phyloP scores from a whole-genome alignment of 208 protist genomes.

The Novymonas esmeraldas region DNA sequence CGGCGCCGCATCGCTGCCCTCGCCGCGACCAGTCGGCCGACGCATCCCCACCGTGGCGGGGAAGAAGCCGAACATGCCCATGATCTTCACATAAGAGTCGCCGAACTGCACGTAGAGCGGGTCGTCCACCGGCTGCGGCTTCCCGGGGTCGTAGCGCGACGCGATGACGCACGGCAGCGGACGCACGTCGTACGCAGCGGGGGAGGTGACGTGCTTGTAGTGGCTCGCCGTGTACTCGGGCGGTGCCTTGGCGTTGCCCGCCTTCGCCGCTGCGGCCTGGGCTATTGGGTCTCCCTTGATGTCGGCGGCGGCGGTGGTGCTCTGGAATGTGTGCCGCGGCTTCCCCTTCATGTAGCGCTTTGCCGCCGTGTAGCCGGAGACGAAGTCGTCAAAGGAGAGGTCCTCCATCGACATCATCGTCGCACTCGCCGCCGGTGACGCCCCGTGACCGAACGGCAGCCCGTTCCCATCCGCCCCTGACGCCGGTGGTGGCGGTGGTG shows the following conservation, averaged over 20 bases:
- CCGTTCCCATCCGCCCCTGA: too few species aligned
- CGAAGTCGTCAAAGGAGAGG: slow-evolving; percentile 43
- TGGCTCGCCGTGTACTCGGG: slow-evolving; percentile 13
- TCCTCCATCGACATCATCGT: slow-evolving; percentile 20
- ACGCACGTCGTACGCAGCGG: slow-evolving; percentile 63
- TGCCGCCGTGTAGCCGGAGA: slow-evolving; percentile 57
- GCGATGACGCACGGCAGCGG: slow-evolving; percentile 80
- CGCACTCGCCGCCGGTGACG: not conserved
- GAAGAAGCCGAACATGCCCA: slow-evolving; percentile 85
- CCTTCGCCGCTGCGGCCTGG: not conserved
- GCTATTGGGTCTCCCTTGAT: not conserved
- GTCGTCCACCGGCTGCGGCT: slow-evolving; percentile 46
- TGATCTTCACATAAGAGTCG: slow-evolving; percentile 61
- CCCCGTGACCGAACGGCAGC: not conserved
- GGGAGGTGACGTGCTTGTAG: slow-evolving; percentile 55
- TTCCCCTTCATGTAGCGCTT: slow-evolving; percentile 59
- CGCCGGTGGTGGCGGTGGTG: not conserved
- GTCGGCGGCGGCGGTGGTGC: slow-evolving; percentile 7
- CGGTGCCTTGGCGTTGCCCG: not conserved
- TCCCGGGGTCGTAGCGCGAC: slow-evolving; percentile 52
- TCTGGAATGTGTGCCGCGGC: slow-evolving; percentile 39
- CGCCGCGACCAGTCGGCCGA: not conserved
- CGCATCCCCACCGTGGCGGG: slow-evolving; percentile 50
- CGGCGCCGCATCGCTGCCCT: not conserved
- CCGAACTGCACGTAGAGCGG: slow-evolving; percentile 61